Evolutionary conservation across 768 basidiomycete species (phyloP).

Genomic region (Pleurotus pulmonarius): DNA sequence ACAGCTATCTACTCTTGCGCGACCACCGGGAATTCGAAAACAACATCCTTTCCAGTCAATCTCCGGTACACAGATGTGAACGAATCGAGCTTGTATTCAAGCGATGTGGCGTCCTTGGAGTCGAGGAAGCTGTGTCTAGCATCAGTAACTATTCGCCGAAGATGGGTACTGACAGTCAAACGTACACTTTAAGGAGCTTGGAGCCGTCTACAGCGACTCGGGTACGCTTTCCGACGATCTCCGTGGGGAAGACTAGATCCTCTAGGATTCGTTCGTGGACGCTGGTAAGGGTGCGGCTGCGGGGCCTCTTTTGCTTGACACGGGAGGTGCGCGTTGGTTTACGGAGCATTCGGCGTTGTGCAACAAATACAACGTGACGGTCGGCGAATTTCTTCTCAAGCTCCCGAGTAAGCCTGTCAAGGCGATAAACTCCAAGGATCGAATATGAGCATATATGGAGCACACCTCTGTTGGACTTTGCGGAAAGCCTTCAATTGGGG

Average conservation of each 20-base stretch:
- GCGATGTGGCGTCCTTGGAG: conserved; percentile 93
- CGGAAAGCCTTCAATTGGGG: conserved; percentile 98
- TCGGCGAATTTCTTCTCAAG: conserved; percentile 99
- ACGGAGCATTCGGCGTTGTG: conserved; percentile 96
- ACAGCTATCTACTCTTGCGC: conserved; percentile 57
- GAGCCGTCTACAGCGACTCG: conserved; percentile 91
- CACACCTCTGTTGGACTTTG: conserved; percentile 93
- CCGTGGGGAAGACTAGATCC: conserved; percentile 97
- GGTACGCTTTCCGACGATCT: conserved; percentile 98
- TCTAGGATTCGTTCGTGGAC: conserved; percentile 99
- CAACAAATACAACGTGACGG: conserved; percentile 98
- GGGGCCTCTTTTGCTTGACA: conserved; percentile 93
- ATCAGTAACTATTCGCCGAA: conserved; percentile 13
- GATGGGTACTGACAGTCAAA: conserved; percentile 21
- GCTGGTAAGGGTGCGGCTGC: conserved; percentile 92
- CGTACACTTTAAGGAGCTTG: conserved; percentile 97
- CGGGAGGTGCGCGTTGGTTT: conserved; percentile 94
- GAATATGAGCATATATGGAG: conserved; percentile 11
- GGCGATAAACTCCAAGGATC: conserved; percentile 7
- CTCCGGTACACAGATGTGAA: conserved; percentile 97
- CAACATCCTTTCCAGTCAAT: conserved; percentile 95
- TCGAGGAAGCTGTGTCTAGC: conserved; percentile 77
- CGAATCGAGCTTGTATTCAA: conserved; percentile 99
- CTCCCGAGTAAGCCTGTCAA: conserved; percentile 86
- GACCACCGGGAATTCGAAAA: conserved; percentile 86